phyloP scores from a whole-genome alignment of 2,329 filamentous ascomycete species.

The Teratosphaeria pseudoeucalypti region DNA sequence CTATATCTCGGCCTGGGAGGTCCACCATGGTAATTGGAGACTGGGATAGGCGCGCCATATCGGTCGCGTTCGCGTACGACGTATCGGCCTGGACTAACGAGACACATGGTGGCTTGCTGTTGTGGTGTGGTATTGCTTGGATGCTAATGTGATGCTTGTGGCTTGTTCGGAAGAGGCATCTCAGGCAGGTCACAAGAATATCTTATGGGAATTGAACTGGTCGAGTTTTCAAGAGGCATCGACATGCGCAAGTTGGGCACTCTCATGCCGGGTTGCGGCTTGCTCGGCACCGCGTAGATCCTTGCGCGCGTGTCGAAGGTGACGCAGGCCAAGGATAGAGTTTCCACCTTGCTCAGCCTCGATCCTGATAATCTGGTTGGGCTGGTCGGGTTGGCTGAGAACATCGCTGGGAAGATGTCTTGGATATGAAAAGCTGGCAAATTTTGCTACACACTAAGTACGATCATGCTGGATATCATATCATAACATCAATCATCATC shows the following conservation, averaged over 20 bases:
- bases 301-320: neutral
- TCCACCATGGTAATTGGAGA: slow-evolving; percentile 23
- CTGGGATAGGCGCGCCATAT: slow-evolving; percentile 20
- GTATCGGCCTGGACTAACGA: neutral
- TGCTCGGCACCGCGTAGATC: neutral
- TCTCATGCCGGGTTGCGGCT: neutral
- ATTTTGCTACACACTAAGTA: neutral
- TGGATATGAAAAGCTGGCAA: neutral
- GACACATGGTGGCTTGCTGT: neutral
- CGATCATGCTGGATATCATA: neutral
- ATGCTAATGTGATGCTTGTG: neutral
- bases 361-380: no score
- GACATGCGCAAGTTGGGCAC: no score
- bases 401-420: no score
- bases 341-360: neutral
- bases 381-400: no score
- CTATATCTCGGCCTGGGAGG: slow-evolving; percentile 6
- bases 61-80: slow-evolving; percentile 10
- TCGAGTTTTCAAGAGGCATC: no score
- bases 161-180: neutral
- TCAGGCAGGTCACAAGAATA: neutral
- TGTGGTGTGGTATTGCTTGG: neutral
- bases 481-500: slow-evolving; percentile 1
- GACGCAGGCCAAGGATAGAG: neutral
- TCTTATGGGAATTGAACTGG: neutral